A percentile compares a stretch with the other conserved stretches of the same genome.
phyloP scores from a whole-genome alignment of 2,329 filamentous ascomycete species.

The Fusarium sp. region DNA sequence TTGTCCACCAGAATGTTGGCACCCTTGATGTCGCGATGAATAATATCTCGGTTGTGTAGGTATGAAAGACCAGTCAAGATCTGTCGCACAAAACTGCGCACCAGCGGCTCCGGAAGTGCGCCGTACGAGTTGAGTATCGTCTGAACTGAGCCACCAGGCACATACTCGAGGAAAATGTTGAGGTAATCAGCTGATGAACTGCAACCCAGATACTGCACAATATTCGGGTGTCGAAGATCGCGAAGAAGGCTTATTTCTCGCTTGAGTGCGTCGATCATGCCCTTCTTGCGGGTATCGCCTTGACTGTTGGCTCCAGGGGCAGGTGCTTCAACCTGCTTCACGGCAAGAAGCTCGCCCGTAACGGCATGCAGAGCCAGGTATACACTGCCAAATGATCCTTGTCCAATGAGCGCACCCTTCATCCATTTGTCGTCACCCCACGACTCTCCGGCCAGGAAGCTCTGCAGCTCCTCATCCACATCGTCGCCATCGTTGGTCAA shows the following conservation, averaged over 20 bases:
- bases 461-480: conserved; percentile 87
- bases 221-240: conserved; percentile 95
- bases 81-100: conserved; percentile 96
- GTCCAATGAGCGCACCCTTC: conserved; percentile 97
- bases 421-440: conserved; percentile 99
- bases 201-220: conserved; percentile 97
- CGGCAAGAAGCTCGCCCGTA: conserved; percentile 96
- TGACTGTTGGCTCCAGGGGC: conserved; percentile 82
- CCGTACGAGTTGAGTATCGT: conserved; percentile 99
- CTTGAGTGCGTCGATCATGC: conserved; percentile 97
- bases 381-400: conserved; percentile 96
- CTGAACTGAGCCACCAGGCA: conserved; percentile 95
- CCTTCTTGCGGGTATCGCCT: conserved; percentile 92
- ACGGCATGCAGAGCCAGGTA: conserved; percentile 96
- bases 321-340: conserved; percentile 97
- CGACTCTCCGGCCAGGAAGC: conserved; percentile 91
- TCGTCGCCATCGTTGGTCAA: conserved; percentile 94
- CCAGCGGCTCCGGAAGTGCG: conserved; percentile 90
- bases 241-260: conserved; percentile 95
- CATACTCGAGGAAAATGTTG: conserved; percentile 99
- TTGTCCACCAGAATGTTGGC: conserved; percentile 99
- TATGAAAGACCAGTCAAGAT: conserved; percentile 95
- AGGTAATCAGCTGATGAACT: conserved; percentile 91
- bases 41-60: conserved; percentile 94
- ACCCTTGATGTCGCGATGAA: conserved; percentile 98